phyloP scores from a whole-genome alignment of 169 alveolate genomes.

The Plasmodium billcollinsi region DNA sequence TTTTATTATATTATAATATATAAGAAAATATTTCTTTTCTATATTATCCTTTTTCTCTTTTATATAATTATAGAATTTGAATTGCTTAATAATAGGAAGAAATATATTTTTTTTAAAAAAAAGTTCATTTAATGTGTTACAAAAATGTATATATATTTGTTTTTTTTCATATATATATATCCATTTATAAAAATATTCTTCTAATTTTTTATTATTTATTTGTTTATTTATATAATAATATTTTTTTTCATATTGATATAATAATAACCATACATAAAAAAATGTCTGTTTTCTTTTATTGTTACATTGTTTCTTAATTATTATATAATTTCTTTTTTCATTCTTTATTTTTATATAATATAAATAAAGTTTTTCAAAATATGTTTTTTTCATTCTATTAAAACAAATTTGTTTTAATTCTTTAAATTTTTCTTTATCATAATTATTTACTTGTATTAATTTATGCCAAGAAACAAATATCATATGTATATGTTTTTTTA shows the following conservation, averaged over 20 bases:
- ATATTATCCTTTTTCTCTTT: slow-evolving; percentile 1
- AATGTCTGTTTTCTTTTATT: slow-evolving; percentile 29
- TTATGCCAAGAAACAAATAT: slow-evolving; percentile 59
- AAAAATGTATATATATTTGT: slow-evolving; percentile 7
- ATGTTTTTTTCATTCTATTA: slow-evolving; percentile 1
- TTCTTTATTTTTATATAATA: slow-evolving; percentile 2
- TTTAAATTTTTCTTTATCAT: slow-evolving; percentile 31
- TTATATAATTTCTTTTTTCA: slow-evolving; percentile 7
- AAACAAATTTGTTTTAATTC: slow-evolving; percentile 8
- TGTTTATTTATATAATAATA: not conserved
- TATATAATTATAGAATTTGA: slow-evolving; percentile 20
- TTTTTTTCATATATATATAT: slow-evolving; percentile 30
- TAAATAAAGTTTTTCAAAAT: slow-evolving; percentile 3
- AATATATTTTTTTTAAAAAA: slow-evolving; percentile 22
- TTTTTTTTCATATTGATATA: slow-evolving; percentile 22
- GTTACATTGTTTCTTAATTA: slow-evolving; percentile 28
- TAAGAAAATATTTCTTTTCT: slow-evolving; percentile 20
- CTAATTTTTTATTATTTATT: not conserved
- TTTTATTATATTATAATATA: slow-evolving; percentile 35
- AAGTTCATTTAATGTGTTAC: not conserved
- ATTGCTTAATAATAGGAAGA: slow-evolving; percentile 1
- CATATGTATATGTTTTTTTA: slow-evolving; percentile 50
- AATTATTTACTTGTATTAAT: slow-evolving; percentile 22
- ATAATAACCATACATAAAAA: slow-evolving; percentile 59
- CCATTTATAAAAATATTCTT: slow-evolving; percentile 10